Conservation (phyloP, 345 rosid species). For the Odontarrhena argentea region DNA sequence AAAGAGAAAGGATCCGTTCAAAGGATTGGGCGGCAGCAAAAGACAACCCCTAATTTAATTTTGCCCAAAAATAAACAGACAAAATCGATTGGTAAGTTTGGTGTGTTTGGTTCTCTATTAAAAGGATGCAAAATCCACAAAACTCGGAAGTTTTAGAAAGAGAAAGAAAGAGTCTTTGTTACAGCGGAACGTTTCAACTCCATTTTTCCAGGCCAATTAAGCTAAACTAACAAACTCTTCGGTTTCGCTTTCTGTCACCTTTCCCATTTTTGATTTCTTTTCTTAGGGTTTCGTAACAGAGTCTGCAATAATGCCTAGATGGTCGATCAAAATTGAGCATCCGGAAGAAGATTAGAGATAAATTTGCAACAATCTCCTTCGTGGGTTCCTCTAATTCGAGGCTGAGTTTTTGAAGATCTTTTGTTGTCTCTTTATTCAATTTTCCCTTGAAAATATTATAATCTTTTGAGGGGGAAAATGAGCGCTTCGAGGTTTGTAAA, state of each 20-base stretch:
- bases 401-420: slow-evolving; percentile 42
- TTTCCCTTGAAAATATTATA: slow-evolving; percentile 9
- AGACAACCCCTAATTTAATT: slow-evolving; percentile 2
- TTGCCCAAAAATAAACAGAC: slow-evolving; percentile 27
- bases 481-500: slow-evolving; percentile 84
- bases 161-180: slow-evolving; percentile 36
- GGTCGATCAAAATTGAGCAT: slow-evolving; percentile 37
- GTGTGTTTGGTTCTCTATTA: slow-evolving; percentile 24
- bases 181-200: slow-evolving; percentile 76
- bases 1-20: slow-evolving; percentile 1
- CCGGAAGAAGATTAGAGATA: slow-evolving; percentile 14
- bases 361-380: slow-evolving; percentile 4
- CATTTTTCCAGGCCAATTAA: slow-evolving; percentile 54
- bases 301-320: slow-evolving; percentile 33
- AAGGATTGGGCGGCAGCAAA: slow-evolving; percentile 21
- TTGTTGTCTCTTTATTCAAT: not conserved
- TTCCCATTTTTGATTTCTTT: not conserved
- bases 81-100: slow-evolving; percentile 31
- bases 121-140: slow-evolving; percentile 23
- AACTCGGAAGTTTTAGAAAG: slow-evolving; percentile 24
- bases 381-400: not conserved
- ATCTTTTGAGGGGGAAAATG: slow-evolving; percentile 44
- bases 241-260: slow-evolving; percentile 9
- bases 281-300: slow-evolving; percentile 28
- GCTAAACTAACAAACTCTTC: slow-evolving; percentile 38